A percentile compares a stretch with the other conserved stretches of the same genome.
These are phyloP conservation scores for Trichoderma hamatum DNA, from an alignment of 2,329 filamentous ascomycete species.

Conservation along the genomic window DNA sequence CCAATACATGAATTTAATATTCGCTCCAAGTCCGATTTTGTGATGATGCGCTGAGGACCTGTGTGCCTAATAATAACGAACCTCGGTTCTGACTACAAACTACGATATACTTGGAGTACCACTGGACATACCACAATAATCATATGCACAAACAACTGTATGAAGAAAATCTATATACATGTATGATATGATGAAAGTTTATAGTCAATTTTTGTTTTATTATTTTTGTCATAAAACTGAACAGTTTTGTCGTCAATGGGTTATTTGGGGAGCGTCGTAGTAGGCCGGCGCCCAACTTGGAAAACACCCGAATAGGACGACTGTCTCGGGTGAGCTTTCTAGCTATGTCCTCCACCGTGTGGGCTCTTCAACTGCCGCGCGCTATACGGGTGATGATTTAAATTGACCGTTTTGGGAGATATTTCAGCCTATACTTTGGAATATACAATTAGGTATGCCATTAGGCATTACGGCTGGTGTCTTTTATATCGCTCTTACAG, in stretches of 20 bases:
- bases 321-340: neutral
- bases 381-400: neutral
- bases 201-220: no score
- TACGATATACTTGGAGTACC: no score
- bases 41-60: neutral
- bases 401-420: neutral
- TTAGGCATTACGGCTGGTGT: neutral
- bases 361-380: neutral
- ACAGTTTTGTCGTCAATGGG: no score
- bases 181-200: no score
- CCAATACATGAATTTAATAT: neutral
- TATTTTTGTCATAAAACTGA: no score
- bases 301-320: slow-evolving; percentile 5
- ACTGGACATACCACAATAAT: no score
- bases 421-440: neutral
- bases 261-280: no score
- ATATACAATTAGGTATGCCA: neutral
- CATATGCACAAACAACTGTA: no score
- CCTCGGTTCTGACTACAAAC: neutral
- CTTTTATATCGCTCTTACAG: neutral
- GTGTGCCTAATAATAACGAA: neutral
- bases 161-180: no score
- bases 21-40: neutral
- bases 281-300: neutral
- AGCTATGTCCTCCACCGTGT: neutral